Base-by-base conservation (phyloP, 345 rosid genomes). In the Hypericum androsaemum region DNA sequence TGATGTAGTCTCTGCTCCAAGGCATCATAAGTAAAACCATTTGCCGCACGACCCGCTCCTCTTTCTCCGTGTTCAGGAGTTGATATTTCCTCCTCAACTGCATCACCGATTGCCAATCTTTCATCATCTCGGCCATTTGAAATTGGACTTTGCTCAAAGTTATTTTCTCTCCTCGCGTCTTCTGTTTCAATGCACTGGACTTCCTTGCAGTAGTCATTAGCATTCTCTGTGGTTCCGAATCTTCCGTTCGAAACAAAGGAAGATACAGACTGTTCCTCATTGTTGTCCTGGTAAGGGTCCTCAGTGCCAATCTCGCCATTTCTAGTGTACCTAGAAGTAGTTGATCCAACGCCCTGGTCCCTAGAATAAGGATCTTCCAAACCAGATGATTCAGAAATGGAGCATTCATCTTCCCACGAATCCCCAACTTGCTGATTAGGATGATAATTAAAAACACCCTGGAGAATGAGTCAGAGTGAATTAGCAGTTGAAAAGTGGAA, bases 181-280 rank as follows among this genome's bases (percentile, higher is more conserved):
- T 74, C 90, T 67, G 61, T 70, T 69, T 85, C 94, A 39, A 88
- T 75, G 68, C 97, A 85, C 47, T 73, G 82, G 60, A 88, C 95
- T 65, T 88, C 97, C 69, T 79, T 85, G 88, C 94, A 83, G 80
- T 70, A 74, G 53, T 77, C 95, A 63, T 83, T 92, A 59, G 77
- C 62, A 43, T 68, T 72, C 44, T 79, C 76, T 50, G 67, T 60
- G 41, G 56, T 58, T 54, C 47, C 59, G 43, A 37, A 52, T 7
- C 73, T 77, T 59, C 84, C 73, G 43, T 70, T 63, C 42, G 78
- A 61, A 59, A 50, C 47, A 52, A 74, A 65, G 28, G 82, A 73
- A 51, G 83, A 76, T 36, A 68, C 39, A 61, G 71, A 72, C 74
- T 68, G 69, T 15, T 73, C 72, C 54, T 69, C 70, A 36, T 14